Evolutionary conservation across 1,139 yeast species (phyloP).

Genomic region (Saccharomycopsis hybrid): DNA sequence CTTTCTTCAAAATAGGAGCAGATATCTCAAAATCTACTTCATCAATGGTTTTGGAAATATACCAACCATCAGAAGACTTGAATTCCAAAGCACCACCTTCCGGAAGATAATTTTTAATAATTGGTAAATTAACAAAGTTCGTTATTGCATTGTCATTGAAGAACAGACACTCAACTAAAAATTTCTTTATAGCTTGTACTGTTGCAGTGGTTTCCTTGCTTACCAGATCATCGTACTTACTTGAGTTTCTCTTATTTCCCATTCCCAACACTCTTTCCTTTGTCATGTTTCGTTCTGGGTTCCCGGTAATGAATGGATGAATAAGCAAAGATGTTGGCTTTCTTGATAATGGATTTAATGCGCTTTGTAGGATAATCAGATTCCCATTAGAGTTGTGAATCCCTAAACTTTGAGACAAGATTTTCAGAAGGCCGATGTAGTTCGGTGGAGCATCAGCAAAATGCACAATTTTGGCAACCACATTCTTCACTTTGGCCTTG

Average conservation of each 20-base stretch:
- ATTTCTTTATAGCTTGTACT: constrained; percentile 17
- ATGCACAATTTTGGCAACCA: constrained; percentile 49
- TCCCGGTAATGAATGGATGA: constrained; percentile 51
- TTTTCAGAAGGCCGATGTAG: constrained; percentile 50
- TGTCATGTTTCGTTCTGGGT: constrained; percentile 23
- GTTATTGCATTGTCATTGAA: constrained; percentile 36
- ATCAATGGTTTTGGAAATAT: constrained; percentile 30
- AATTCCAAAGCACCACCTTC: constrained; percentile 59
- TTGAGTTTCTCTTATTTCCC: not conserved
- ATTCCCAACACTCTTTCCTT: constrained; percentile 21
- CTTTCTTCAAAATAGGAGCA: constrained; percentile 40
- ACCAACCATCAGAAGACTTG: constrained; percentile 45
- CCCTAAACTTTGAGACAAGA: constrained; percentile 55
- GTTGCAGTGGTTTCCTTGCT: not conserved
- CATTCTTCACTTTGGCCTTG: no score
- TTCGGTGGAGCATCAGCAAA: constrained; percentile 35
- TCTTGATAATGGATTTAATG: constrained; percentile 33
- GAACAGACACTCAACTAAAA: constrained; percentile 21
- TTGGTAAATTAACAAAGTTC: constrained; percentile 45
- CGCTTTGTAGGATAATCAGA: constrained; percentile 24
- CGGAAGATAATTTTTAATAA: constrained; percentile 42
- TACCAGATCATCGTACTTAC: no score
- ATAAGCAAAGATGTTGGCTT: constrained; percentile 40
- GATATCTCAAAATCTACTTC: constrained; percentile 37
- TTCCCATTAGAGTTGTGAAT: constrained; percentile 44